Evolutionary conservation across 768 basidiomycete genomes (phyloP).

Genomic region (Asterophora parasitica): DNA sequence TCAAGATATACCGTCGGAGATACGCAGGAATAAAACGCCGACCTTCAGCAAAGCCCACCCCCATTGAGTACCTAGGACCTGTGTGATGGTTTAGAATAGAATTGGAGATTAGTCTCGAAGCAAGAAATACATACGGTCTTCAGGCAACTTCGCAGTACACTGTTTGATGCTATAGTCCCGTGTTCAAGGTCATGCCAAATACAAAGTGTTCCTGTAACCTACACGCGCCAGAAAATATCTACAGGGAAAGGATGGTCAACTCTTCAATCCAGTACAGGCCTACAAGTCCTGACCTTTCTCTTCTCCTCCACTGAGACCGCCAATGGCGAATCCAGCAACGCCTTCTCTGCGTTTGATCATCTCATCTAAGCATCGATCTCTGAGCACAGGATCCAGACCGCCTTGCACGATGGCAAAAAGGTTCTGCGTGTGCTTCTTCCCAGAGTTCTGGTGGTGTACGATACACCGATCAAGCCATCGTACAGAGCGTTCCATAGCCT

Average conservation of each 20-base stretch:
- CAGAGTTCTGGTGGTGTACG: conserved; percentile 62
- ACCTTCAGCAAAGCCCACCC: conserved; percentile 91
- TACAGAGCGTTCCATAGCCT: conserved; percentile 85
- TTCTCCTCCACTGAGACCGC: conserved; percentile 88
- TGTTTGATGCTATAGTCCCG: conserved; percentile 59
- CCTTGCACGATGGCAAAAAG: conserved; percentile 93
- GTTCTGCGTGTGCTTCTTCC: conserved; percentile 65
- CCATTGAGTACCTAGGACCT: conserved; percentile 93
- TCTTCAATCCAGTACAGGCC: not conserved
- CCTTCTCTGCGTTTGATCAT: conserved; percentile 72
- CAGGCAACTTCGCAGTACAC: conserved; percentile 73
- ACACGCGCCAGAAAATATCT: conserved; percentile 89
- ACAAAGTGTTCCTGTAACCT: conserved; percentile 19
- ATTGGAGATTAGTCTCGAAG: not conserved
- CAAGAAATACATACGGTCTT: conserved; percentile 53
- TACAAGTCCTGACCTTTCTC: conserved; percentile 61
- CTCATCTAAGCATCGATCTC: conserved; percentile 72
- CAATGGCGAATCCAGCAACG: conserved; percentile 91
- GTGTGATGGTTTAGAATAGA: conserved; percentile 11
- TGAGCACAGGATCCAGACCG: conserved; percentile 65
- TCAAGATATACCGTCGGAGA: not conserved
- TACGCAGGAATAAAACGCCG: not conserved
- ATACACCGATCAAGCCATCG: conserved; percentile 92
- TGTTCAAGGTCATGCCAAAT: not conserved
- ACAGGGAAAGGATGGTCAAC: not conserved